Base-by-base conservation (phyloP, 768 basidiomycete genomes). In the Tulasnella sp. region DNA sequence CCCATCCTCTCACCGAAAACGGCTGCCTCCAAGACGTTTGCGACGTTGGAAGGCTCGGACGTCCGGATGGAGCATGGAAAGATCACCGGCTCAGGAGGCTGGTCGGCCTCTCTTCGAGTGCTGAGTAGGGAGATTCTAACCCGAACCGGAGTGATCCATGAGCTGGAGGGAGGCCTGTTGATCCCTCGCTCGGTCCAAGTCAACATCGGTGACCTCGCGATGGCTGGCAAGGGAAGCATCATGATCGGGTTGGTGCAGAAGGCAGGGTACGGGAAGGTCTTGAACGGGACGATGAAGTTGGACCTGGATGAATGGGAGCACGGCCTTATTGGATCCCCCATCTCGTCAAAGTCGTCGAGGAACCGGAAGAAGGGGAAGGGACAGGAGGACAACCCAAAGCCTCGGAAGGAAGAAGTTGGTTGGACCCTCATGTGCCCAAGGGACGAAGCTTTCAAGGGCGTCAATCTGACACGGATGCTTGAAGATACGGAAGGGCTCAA, bases 371-470 rank as follows among this genome's bases (percentile, higher is more conserved):
- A 70, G 40, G 71, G 73, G 51, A 55, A 71, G 39, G 32, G 37
- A 15, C 37, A 73, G n/a, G 29, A 74, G 23, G 39, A 76, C 7
- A 29, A 6, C 29, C 18, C 39, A 76, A 70, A 57, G 46, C 61
- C 61, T 10, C 15, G 46, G 32, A 48, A 74, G 37, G 39, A 77
- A 13, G 46, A 76, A 16, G 75, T 76, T 61, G 91, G 91, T 4
- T 99, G 96, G 91, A 97, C 95, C 1, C 84, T 99, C 5, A 87
- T 99, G 29, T 96, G 93, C 81, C 98, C 98, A 3, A 90, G 90
- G 7, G 98, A 99, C 82, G 91, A 92, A 78, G 96, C 97, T 0
- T 98, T 99, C 88, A 92, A 95, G 83, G 85, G 88, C 29, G 85
- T 92, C 83, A 96, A 99, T 85, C 84, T 99, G 78, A 95, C 95